Evolutionary conservation across 176 grass and related monocot genomes (phyloP).

Genomic region (Cenchrus fungigraminus): DNA sequence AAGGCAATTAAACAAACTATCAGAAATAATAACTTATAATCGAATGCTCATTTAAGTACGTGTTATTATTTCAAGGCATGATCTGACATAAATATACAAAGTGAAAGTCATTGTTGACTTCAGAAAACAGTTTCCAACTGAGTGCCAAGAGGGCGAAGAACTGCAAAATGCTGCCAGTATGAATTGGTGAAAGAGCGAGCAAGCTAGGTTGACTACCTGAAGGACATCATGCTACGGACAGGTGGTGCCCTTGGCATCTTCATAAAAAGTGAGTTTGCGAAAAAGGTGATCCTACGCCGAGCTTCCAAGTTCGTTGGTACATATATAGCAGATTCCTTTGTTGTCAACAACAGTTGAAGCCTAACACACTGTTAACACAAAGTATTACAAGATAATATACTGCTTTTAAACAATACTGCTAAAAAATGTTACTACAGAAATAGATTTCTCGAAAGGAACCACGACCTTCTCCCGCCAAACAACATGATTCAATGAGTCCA

Average conservation of each 20-base stretch:
- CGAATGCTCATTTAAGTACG: constrained; percentile 4
- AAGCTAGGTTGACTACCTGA: constrained; percentile 58
- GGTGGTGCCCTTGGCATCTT: constrained; percentile 76
- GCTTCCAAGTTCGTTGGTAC: constrained; percentile 86
- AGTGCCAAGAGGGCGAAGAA: background rate
- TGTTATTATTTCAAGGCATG: background rate
- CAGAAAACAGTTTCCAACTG: background rate
- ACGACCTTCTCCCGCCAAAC: constrained; percentile 77
- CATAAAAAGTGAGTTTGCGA: constrained; percentile 99
- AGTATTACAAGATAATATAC: constrained; percentile 12
- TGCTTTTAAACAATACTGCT: constrained; percentile 5
- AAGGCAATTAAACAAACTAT: background rate
- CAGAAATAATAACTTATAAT: background rate
- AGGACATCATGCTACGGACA: constrained; percentile 86
- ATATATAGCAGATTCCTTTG: constrained; percentile 94
- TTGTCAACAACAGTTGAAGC: constrained; percentile 83
- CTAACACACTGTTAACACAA: constrained; percentile 68
- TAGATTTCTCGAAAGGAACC: constrained; percentile 28
- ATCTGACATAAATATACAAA: constrained; percentile 10
- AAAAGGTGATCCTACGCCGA: constrained; percentile 93
- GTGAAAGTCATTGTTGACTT: background rate
- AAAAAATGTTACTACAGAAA: constrained; percentile 37
- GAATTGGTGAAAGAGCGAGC: background rate
- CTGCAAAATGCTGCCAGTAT: background rate
- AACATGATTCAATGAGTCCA: constrained; percentile 37